These are phyloP conservation scores for Solanum acaule DNA, from an alignment of 257 asterid genomes.

Conservation along the genomic window DNA sequence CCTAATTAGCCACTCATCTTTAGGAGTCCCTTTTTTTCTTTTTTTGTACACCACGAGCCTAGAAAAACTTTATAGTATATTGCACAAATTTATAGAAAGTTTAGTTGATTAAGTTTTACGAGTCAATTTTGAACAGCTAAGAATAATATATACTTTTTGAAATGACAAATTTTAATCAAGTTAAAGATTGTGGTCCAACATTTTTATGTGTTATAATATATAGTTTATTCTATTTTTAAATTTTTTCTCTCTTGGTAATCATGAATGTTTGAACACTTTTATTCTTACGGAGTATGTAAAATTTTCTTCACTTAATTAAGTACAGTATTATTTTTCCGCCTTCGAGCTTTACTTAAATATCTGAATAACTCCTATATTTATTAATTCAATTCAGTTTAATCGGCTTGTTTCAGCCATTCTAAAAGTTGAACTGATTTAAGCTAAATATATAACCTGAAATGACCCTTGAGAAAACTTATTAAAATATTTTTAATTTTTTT, in stretches of 20 bases:
- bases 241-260: background rate
- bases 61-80: background rate
- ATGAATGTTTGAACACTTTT: background rate
- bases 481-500: no score
- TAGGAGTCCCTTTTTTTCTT: background rate
- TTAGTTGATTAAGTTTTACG: background rate
- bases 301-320: background rate
- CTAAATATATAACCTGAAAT: no score
- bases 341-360: background rate
- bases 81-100: background rate
- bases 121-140: background rate
- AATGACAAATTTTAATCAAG: background rate
- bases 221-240: background rate
- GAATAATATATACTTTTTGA: background rate
- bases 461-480: no score
- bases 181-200: background rate
- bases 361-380: background rate
- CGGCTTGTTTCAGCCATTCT: no score
- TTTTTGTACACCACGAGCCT: background rate
- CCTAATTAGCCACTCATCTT: background rate
- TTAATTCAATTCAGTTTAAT: no score
- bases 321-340: background rate
- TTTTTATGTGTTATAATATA: background rate
- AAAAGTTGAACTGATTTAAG: no score
- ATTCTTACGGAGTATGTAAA: background rate